Evolutionary conservation across 192 early-diverging fungal genomes (phyloP), one percentile per base, ranked within the genome.

Genomic region (Linnemannia exigua): DNA sequence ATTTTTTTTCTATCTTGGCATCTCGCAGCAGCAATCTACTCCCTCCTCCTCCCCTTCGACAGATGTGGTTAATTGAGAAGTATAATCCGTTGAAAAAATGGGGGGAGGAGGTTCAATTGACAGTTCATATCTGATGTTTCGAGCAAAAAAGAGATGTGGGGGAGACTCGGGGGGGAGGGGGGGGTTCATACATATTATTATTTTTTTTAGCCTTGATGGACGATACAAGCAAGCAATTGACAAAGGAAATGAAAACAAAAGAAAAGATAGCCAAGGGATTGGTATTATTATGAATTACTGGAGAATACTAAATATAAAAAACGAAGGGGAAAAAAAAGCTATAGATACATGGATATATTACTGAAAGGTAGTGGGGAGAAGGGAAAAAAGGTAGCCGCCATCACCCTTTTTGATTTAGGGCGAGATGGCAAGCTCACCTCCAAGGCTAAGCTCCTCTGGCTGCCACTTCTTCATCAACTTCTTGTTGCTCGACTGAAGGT

Each of bases 381-480:
- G 54, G 52, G 28, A 63, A 15, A 25, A 31, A 63, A 25, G 14
- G 58, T 38, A 70, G 38, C 17, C 63, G 41, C 41, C 41, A 44
- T 44, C 38, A 36, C 19, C 68, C 25, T 9, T 28, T 15, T 8
- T 3, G 3, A 31, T 20, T 63, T 31, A 54, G n/a, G 22, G 22
- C n/a, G 58, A 31, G 58, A 33, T 31, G 58, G 58, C 58, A 31
- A 63, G 58, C 31, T 63, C 58, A 15, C 58, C 58, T 63, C 58
- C 58, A 63, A 63, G 58, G 58, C 58, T 63, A 12, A 63, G 58
- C 58, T 63, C 28, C 58, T 63, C 58, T 28, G 58, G 58, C 28
- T 63, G 58, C 58, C 58, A 63, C 28, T 63, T 63, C 28, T 63
- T 63, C 58, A 63, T 61, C 58, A 61, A 28, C 58, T 63, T 63